These are phyloP conservation scores for Candolleomyces efflorescens DNA, from an alignment of 768 basidiomycete genomes.

Conservation along the genomic window DNA sequence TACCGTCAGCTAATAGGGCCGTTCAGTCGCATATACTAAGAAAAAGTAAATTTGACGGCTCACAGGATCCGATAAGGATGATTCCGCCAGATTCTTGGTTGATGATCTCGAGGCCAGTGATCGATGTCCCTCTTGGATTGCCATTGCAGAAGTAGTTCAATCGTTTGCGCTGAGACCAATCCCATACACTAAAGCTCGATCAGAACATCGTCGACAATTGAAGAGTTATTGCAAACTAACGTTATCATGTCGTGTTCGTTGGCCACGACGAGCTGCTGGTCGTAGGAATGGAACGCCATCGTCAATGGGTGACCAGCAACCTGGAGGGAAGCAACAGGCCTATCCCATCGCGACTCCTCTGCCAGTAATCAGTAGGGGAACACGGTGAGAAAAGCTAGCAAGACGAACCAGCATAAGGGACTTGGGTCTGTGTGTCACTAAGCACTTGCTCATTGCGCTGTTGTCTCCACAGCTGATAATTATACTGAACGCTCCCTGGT, in stretches of 20 bases:
- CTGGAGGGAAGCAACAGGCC: constrained; percentile 62
- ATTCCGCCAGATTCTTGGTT: constrained; percentile 95
- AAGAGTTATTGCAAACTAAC: constrained; percentile 35
- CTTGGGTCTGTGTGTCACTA: constrained; percentile 63
- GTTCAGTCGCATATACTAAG: background rate
- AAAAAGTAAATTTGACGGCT: constrained; percentile 20
- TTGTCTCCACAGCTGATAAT: constrained; percentile 94
- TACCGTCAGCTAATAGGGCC: constrained; percentile 76
- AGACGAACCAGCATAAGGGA: constrained; percentile 61
- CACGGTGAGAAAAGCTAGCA: background rate
- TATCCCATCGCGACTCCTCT: constrained; percentile 72
- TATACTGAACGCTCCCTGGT: constrained; percentile 90
- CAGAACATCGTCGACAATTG: constrained; percentile 1
- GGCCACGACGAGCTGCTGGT: constrained; percentile 81
- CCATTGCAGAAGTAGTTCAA: constrained; percentile 87
- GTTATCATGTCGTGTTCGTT: constrained; percentile 85
- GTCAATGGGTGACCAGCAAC: constrained; percentile 59
- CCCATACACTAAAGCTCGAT: constrained; percentile 68
- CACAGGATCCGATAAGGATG: constrained; percentile 82
- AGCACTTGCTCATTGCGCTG: constrained; percentile 82
- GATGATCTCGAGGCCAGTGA: constrained; percentile 88
- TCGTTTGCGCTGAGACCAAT: constrained; percentile 81
- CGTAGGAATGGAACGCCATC: constrained; percentile 89
- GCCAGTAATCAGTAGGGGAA: constrained; percentile 1
- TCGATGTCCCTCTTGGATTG: constrained; percentile 73